phyloP scores from a whole-genome alignment of 2,329 filamentous ascomycete genomes.

The Diaporthe caulivora region DNA sequence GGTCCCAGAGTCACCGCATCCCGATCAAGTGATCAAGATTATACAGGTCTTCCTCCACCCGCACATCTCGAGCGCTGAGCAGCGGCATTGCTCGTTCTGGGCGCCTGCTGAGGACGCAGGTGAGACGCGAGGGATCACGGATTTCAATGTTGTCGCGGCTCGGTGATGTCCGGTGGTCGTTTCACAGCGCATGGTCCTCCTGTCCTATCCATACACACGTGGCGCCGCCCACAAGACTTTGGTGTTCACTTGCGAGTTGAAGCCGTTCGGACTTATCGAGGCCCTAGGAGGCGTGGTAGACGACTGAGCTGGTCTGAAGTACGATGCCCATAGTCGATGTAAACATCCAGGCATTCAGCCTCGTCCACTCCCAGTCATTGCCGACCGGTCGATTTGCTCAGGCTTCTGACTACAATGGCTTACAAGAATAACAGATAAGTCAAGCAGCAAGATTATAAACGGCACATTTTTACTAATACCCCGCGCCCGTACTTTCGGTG shows the following conservation, averaged over 20 bases:
- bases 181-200: neutral
- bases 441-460: no score
- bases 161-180: neutral
- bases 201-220: neutral
- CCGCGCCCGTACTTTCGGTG: no score
- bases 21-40: no score
- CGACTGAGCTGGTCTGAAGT: neutral
- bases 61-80: neutral
- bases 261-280: no score
- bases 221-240: neutral
- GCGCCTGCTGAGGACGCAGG: neutral
- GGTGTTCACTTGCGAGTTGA: no score
- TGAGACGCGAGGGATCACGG: neutral
- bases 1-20: neutral
- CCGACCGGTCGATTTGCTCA: neutral
- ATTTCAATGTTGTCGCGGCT: no score
- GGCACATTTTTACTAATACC: no score
- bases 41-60: neutral
- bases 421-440: neutral
- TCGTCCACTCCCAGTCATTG: no score
- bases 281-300: neutral
- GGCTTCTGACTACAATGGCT: neutral
- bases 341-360: neutral
- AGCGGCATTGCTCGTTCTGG: neutral
- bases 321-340: neutral